phyloP scores from a whole-genome alignment of 192 early-diverging fungal species.

The Pilaira anomala region DNA sequence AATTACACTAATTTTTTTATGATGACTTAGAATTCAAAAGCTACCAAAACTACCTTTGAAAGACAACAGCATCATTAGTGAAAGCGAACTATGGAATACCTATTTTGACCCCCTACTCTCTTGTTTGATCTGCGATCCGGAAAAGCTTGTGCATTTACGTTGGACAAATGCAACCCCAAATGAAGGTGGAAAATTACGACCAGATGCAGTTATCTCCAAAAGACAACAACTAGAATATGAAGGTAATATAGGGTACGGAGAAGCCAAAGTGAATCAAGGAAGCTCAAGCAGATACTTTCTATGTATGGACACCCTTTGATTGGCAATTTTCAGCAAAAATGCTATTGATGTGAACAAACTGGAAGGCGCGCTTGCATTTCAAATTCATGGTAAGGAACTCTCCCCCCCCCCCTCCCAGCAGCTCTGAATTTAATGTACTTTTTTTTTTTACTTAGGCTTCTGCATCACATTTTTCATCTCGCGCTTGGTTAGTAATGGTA shows the following conservation, averaged over 20 bases:
- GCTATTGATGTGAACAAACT: slow-evolving; percentile 20
- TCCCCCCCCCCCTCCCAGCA: background rate
- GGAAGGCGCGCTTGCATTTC: slow-evolving; percentile 9
- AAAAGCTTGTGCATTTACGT: slow-evolving; percentile 10
- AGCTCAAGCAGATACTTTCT: background rate
- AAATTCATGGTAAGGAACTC: slow-evolving; percentile 21
- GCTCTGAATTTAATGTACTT: background rate
- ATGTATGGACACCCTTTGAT: slow-evolving; percentile 9
- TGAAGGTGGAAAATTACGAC: slow-evolving; percentile 5
- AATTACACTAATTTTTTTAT: background rate
- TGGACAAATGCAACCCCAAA: slow-evolving; percentile 14
- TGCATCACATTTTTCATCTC: slow-evolving; percentile 1
- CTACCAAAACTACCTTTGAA: slow-evolving; percentile 2
- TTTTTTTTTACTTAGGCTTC: slow-evolving; percentile 2
- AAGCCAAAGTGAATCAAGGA: slow-evolving; percentile 13
- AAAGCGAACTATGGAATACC: slow-evolving; percentile 19
- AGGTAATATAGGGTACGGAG: slow-evolving; percentile 16
- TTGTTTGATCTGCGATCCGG: slow-evolving; percentile 18
- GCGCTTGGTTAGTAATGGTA: slow-evolving; percentile 1
- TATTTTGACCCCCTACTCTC: slow-evolving; percentile 17
- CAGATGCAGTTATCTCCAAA: slow-evolving; percentile 12
- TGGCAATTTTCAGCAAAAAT: slow-evolving; percentile 18
- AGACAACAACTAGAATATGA: slow-evolving; percentile 15
- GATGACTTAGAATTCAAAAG: slow-evolving; percentile 13
- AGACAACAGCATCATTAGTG: slow-evolving; percentile 1